Conservation (phyloP, 805 yeast genomes). For the Starmerella floricola region DNA sequence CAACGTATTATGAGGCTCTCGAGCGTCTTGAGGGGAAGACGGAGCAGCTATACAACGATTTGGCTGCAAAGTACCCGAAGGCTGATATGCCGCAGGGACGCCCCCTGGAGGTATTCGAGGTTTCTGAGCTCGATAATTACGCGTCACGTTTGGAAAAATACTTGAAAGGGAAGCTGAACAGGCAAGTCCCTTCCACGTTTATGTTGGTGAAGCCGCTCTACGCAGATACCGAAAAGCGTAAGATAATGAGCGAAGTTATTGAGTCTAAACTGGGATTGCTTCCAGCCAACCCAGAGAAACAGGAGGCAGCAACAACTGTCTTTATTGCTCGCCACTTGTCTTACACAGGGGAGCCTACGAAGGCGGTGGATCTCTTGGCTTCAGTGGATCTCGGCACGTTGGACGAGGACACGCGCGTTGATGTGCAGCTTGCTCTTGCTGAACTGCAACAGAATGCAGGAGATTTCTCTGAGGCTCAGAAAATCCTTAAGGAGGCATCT, state of each 20-base stretch:
- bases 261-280: constrained; percentile 3
- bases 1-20: constrained; percentile 49
- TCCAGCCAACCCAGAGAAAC: constrained; percentile 3
- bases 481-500: constrained; percentile 57
- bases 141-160: constrained; percentile 37
- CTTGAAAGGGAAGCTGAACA: constrained; percentile 46
- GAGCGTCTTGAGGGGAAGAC: constrained; percentile 45
- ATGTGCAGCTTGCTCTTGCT: constrained; percentile 67
- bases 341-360: constrained; percentile 38
- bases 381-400: constrained; percentile 37
- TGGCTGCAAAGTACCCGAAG: constrained; percentile 62
- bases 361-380: constrained; percentile 49
- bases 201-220: constrained; percentile 55
- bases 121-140: constrained; percentile 34
- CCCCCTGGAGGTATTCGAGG: constrained; percentile 42
- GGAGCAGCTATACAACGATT: constrained; percentile 43
- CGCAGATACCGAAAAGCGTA: constrained; percentile 7
- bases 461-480: constrained; percentile 49
- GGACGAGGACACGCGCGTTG: constrained; percentile 41
- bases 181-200: constrained; percentile 86
- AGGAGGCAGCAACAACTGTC: constrained; percentile 16
- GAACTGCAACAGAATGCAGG: constrained; percentile 64
- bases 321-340: constrained; percentile 49
- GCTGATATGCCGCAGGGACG: constrained; percentile 69
- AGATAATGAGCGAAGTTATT: constrained; percentile 6